These are phyloP conservation scores for Globisporangium lucens DNA, from an alignment of 352 stramenopile species.

Conservation along the genomic window DNA sequence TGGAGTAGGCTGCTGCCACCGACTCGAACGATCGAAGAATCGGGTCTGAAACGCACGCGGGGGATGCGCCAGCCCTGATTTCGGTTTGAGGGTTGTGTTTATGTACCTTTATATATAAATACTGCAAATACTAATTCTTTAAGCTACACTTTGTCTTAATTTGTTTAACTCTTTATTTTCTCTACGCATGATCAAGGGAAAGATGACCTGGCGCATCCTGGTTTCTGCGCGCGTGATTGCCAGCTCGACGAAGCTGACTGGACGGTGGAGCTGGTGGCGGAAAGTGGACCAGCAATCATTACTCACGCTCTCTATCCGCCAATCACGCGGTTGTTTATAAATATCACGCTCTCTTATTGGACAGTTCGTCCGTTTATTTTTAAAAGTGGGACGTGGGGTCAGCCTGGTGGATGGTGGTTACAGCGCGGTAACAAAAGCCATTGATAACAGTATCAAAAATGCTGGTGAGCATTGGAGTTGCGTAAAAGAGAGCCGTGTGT, in stretches of 20 bases:
- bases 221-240: conserved; percentile 5
- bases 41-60: neutral
- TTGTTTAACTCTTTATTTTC: neutral
- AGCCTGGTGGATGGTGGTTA: neutral
- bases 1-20: neutral
- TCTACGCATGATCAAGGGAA: neutral
- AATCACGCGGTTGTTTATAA: neutral
- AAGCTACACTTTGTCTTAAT: too few species aligned
- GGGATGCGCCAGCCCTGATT: neutral
- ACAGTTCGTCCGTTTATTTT: neutral
- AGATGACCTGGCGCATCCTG: neutral
- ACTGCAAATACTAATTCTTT: neutral
- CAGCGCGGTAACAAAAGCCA: neutral
- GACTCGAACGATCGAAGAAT: conserved; percentile 8
- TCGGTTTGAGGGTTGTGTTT: neutral
- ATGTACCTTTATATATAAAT: neutral
- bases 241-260: conserved; percentile 8
- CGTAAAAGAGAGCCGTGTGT: neutral
- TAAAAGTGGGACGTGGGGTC: neutral
- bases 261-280: neutral
- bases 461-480: neutral
- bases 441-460: too few species aligned
- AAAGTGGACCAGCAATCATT: neutral
- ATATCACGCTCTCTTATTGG: neutral
- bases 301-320: neutral